Conservation (phyloP, 2,329 filamentous ascomycete genomes). For the Ophiostoma fasciatum region DNA sequence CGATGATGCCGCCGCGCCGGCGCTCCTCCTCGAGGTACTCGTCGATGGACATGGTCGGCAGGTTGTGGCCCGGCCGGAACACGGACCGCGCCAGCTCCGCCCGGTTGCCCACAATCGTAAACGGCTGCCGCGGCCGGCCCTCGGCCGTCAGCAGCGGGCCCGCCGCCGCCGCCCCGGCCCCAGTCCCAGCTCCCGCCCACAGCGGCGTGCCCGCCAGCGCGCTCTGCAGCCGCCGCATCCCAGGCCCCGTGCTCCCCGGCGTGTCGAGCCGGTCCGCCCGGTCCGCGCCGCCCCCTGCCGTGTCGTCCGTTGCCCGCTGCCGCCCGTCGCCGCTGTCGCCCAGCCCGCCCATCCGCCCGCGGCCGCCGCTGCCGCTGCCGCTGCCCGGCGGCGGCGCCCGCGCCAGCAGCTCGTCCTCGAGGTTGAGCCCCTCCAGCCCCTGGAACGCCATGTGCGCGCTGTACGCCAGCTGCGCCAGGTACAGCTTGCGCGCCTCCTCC, state of each 20-base stretch:
- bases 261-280: too few species aligned
- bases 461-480: slow-evolving; percentile 61
- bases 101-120: slow-evolving; percentile 68
- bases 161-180: slow-evolving; percentile 10
- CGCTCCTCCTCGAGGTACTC: slow-evolving; percentile 92
- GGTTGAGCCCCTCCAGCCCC: slow-evolving; percentile 70
- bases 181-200: slow-evolving; percentile 3
- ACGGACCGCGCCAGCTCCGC: slow-evolving; percentile 65
- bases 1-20: slow-evolving; percentile 71
- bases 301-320: slow-evolving; percentile 5
- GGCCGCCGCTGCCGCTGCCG: slow-evolving; percentile 37
- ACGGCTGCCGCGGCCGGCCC: slow-evolving; percentile 80
- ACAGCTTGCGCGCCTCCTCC: slow-evolving; percentile 62
- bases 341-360: slow-evolving; percentile 34
- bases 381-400: slow-evolving; percentile 45
- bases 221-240: slow-evolving; percentile 35
- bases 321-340: slow-evolving; percentile 4
- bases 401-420: slow-evolving; percentile 70
- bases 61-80: slow-evolving; percentile 78
- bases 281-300: not conserved
- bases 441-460: slow-evolving; percentile 71
- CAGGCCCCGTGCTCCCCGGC: slow-evolving; percentile 17
- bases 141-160: slow-evolving; percentile 63
- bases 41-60: slow-evolving; percentile 96
- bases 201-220: slow-evolving; percentile 22